These are phyloP conservation scores for Phoenix roebelenii DNA, from an alignment of 176 grass and related monocot species.

Conservation along the genomic window DNA sequence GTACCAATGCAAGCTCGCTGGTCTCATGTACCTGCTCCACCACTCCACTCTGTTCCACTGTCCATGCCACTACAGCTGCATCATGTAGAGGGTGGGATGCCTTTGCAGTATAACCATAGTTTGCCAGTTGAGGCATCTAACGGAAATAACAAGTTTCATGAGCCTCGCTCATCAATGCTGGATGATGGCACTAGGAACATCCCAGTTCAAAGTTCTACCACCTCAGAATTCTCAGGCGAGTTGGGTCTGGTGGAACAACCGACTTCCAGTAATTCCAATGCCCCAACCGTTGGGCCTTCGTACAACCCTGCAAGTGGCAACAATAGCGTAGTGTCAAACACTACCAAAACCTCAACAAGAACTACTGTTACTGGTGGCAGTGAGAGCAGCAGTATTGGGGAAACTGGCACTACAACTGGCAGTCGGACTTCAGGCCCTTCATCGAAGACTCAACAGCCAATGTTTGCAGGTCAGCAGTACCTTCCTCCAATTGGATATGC, in stretches of 20 bases:
- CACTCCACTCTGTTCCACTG: constrained; percentile 58
- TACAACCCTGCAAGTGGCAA: constrained; percentile 21
- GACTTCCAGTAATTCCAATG: constrained; percentile 29
- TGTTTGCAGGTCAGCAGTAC: constrained; percentile 31
- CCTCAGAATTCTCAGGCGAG: constrained; percentile 36
- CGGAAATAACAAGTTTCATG: constrained; percentile 47
- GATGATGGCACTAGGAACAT: constrained; percentile 43
- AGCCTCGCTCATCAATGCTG: constrained; percentile 23
- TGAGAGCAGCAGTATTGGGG: constrained; percentile 21
- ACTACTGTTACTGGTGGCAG: constrained; percentile 23
- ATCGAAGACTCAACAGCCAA: constrained; percentile 32
- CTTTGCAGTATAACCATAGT: constrained; percentile 49
- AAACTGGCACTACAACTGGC: constrained; percentile 23
- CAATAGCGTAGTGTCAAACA: constrained; percentile 46
- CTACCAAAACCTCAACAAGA: constrained; percentile 37
- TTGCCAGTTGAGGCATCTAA: constrained; percentile 28
- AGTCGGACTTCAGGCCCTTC: constrained; percentile 28
- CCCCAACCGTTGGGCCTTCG: constrained; percentile 34
- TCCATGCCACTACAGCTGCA: constrained; percentile 76
- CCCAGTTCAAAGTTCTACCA: constrained; percentile 19
- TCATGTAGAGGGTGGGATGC: constrained; percentile 44
- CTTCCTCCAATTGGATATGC: constrained; percentile 35
- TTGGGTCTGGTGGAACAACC: constrained; percentile 42
- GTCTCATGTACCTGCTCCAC: constrained; percentile 73
- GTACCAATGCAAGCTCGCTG: constrained; percentile 86